A percentile compares a stretch with the other conserved stretches of the same genome.
Evolutionary conservation across 768 basidiomycete species (phyloP).

Genomic region (Serendipita sp.): DNA sequence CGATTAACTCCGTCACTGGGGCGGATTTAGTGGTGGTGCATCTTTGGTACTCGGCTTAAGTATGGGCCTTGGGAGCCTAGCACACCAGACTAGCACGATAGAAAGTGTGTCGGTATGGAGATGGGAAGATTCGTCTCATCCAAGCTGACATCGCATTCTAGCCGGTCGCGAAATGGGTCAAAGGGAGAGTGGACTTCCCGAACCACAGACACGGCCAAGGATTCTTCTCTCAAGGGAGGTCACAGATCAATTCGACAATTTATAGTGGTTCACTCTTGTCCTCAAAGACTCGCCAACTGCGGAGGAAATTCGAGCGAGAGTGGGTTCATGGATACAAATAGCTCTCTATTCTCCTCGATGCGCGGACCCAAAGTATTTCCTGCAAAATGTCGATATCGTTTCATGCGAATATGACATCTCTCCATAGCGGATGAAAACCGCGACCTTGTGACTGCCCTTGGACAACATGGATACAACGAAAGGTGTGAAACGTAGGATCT

Average conservation of each 20-base stretch:
- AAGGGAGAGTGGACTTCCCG: not conserved
- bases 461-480: not conserved
- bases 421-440: not conserved
- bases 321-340: not conserved
- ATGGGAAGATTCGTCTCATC: not conserved
- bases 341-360: not conserved
- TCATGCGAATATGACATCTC: not conserved
- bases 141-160: not conserved
- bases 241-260: not conserved
- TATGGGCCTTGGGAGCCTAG: not conserved
- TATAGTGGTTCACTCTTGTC: not conserved
- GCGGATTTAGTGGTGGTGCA: not conserved
- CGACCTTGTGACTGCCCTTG: not conserved
- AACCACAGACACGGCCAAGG: not conserved
- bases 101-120: too few species aligned
- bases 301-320: not conserved
- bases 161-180: not conserved
- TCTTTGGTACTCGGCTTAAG: not conserved
- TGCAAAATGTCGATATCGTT: not conserved
- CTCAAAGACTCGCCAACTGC: not conserved
- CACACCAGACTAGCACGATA: too few species aligned
- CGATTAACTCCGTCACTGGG: not conserved
- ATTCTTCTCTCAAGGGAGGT: not conserved
- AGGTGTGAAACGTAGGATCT: too few species aligned
- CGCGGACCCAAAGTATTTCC: not conserved